These are phyloP conservation scores for Asclepias syriaca DNA, from an alignment of 257 asterid species.

Conservation along the genomic window DNA sequence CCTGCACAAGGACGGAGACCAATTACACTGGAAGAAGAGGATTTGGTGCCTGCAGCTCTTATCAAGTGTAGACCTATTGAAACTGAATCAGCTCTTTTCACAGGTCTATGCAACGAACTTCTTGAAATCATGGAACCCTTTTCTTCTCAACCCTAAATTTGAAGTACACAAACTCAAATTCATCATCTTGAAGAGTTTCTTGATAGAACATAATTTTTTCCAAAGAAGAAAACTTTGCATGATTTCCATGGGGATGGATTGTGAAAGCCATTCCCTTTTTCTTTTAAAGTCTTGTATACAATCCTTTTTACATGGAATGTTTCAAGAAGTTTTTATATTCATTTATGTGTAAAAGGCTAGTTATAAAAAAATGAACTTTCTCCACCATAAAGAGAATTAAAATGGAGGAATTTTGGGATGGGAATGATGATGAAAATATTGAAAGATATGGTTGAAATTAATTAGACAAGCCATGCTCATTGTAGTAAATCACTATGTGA, in stretches of 20 bases:
- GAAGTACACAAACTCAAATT: background rate
- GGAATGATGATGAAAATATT: background rate
- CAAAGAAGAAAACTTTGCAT: background rate
- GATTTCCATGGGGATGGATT: background rate
- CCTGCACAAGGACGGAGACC: conserved; percentile 49
- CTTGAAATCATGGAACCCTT: conserved; percentile 73
- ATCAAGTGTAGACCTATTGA: conserved; percentile 77
- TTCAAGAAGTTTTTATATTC: background rate
- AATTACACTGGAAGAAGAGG: conserved; percentile 72
- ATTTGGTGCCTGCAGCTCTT: conserved; percentile 86
- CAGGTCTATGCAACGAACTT: conserved; percentile 75
- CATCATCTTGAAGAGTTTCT: background rate
- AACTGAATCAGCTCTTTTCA: conserved; percentile 61
- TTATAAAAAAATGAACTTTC: too few relatives aligned
- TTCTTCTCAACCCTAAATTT: conserved; percentile 15
- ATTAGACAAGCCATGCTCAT: background rate
- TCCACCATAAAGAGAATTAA: too few relatives aligned
- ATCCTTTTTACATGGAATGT: background rate
- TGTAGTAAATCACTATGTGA: background rate
- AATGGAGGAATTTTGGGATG: background rate
- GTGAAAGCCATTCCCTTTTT: background rate
- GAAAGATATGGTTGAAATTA: background rate
- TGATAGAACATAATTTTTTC: background rate
- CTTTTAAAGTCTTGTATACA: background rate
- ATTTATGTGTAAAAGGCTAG: too few relatives aligned